A percentile compares a stretch with the other conserved stretches of the same genome.
Evolutionary conservation across 176 grass and related monocot genomes (phyloP).

Genomic region (Eragrostis curvula): DNA sequence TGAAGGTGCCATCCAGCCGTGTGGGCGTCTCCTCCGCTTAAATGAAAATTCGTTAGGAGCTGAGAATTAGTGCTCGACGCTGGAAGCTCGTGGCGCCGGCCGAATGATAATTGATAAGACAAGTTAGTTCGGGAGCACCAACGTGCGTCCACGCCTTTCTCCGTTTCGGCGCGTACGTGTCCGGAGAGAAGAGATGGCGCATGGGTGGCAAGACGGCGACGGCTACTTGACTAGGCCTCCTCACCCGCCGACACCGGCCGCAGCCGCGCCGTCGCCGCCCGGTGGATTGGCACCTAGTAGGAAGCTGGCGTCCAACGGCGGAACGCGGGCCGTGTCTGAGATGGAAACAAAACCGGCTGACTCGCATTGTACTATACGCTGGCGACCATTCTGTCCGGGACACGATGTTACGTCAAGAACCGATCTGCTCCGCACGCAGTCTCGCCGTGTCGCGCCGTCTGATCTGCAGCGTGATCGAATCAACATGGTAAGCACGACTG

Average conservation of each 20-base stretch:
- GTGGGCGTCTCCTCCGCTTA: background rate
- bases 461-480: background rate
- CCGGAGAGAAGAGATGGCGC: background rate
- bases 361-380: too few species aligned
- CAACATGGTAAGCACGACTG: background rate
- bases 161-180: background rate
- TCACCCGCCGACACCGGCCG: background rate
- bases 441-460: background rate
- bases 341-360: background rate
- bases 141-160: background rate
- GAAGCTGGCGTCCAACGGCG: background rate
- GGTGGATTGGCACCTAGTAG: constrained; percentile 1
- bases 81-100: too few species aligned
- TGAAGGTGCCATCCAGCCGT: background rate
- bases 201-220: background rate
- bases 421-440: background rate
- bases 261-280: background rate
- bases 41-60: background rate
- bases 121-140: background rate
- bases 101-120: background rate
- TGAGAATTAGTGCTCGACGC: background rate
- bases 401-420: background rate
- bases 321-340: background rate
- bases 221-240: background rate
- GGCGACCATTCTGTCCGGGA: background rate